Evolutionary conservation across 1,284 basidiomycete genomes (phyloP).

Genomic region (Flammula alnicola): DNA sequence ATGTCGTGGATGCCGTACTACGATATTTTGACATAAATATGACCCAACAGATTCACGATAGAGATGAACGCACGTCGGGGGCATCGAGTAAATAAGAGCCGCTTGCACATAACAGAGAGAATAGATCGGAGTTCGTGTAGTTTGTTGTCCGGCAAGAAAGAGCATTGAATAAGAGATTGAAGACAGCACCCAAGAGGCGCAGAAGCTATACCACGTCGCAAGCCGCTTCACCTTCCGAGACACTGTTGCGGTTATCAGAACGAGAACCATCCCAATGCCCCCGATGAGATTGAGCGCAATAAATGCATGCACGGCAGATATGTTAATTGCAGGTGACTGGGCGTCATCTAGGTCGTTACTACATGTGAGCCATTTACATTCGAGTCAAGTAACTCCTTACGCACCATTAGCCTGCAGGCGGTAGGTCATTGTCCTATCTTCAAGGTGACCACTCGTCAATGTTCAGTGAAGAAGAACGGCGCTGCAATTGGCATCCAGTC

Average conservation of each 20-base stretch:
- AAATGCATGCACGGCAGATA: conserved; percentile 17
- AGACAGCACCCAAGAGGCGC: conserved; percentile 36
- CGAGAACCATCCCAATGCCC: conserved; percentile 24
- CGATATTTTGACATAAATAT: not conserved
- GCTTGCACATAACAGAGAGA: conserved; percentile 23
- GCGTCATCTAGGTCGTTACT: not conserved
- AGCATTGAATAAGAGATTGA: conserved; percentile 35
- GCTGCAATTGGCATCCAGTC: too few relatives aligned
- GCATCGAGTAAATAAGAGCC: conserved; percentile 23
- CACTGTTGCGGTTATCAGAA: conserved; percentile 30
- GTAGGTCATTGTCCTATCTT: too few relatives aligned
- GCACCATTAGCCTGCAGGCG: too few relatives aligned
- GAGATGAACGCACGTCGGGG: conserved; percentile 21
- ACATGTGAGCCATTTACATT: too few relatives aligned
- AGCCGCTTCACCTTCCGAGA: conserved; percentile 31
- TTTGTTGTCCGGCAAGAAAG: conserved; percentile 26
- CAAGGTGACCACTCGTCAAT: not conserved
- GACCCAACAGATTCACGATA: not conserved
- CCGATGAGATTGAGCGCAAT: conserved; percentile 24
- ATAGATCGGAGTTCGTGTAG: conserved; percentile 8
- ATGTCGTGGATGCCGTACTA: conserved; percentile 23
- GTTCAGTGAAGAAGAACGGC: not conserved
- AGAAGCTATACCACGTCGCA: conserved; percentile 39
- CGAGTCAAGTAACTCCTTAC: too few relatives aligned
- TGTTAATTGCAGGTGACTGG: not conserved